Conservation (phyloP, 108 stramenopile genomes). For the Epithemia pelagica region DNA sequence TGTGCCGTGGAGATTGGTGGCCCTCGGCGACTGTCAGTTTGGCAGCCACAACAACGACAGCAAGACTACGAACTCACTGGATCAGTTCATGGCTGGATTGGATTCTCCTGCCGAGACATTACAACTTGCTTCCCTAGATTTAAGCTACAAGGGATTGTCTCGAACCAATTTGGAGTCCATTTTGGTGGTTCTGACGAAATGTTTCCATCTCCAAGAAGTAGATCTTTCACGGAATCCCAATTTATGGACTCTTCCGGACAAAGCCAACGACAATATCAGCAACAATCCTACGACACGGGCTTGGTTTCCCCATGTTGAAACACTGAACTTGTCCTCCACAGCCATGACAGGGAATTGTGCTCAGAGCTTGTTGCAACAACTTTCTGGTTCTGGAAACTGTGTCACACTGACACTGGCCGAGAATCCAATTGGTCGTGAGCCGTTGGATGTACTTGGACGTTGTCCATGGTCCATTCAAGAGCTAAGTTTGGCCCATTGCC, state of each 20-base stretch:
- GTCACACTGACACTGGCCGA: neutral
- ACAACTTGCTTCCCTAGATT: slow-evolving; percentile 24
- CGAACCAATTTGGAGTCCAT: slow-evolving; percentile 6
- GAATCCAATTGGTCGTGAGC: neutral
- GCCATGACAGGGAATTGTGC: neutral
- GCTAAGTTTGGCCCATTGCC: slow-evolving; percentile 1
- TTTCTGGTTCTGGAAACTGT: neutral
- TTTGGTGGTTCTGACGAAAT: slow-evolving; percentile 7
- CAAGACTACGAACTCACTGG: neutral
- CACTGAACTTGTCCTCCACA: neutral
- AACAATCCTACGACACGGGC: slow-evolving; percentile 38
- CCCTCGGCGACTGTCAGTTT: neutral
- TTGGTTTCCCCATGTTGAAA: neutral
- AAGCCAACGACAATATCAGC: slow-evolving; percentile 17
- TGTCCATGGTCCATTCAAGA: neutral
- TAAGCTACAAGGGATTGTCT: slow-evolving; percentile 49
- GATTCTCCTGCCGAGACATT: neutral
- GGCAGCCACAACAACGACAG: no score
- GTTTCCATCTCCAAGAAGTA: neutral
- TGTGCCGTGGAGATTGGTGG: neutral
- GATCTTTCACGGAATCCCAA: neutral
- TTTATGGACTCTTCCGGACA: neutral
- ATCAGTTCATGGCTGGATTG: neutral
- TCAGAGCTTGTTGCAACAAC: neutral
- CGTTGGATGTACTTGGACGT: neutral